Evolutionary conservation across 768 basidiomycete species (phyloP), one percentile per base, ranked within the genome.

Genomic region (Gyrodon lividus): DNA sequence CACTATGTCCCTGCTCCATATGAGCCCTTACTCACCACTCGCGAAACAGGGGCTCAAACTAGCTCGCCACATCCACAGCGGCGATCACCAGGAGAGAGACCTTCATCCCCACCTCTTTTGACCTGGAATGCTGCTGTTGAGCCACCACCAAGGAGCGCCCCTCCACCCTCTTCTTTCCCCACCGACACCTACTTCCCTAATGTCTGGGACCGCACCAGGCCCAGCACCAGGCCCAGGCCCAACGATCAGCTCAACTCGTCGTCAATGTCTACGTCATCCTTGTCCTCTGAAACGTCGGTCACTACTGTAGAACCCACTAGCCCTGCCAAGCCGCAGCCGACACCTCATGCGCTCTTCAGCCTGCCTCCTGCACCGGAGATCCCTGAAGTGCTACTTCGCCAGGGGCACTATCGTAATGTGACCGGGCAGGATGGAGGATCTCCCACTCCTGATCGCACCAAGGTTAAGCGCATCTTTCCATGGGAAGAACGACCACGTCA

Each of bases 401-500:
- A 89, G 66, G 87, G 89, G 7, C 81, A 90, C 62, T 90, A 95
- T 70, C 75, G 78, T 14, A 79, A 79, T 60, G 82, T 88, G 17
- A 65, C 67, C n/a, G 68, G 70, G 1, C 77, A 78, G 20, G 71
- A 70, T 34, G 59, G 67, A n/a, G 56, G 65, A 26, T 72, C 74
- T 10, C 78, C 79, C 6, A 78, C 75, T 57, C 91, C 93, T 4
- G 89, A 94, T 64, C 78, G 74, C 23, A 71, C 70, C 22, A 89
- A 89, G 61, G 80, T 95, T 19, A 86, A 85, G 54, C 73, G 78
- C 30, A 75, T 97, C 30, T 98, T 99, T 69, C 94, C 96, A n/a
- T 99, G 96, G 96, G 96, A 99, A 65, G 80, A 84, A 52, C 79
- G 80, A 59, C 85, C 81, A 12, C 82, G 87, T 28, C 77, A 74